Evolutionary conservation across 495 filamentous ascomycete species (phyloP).

Genomic region (Schizothecium vesticola): DNA sequence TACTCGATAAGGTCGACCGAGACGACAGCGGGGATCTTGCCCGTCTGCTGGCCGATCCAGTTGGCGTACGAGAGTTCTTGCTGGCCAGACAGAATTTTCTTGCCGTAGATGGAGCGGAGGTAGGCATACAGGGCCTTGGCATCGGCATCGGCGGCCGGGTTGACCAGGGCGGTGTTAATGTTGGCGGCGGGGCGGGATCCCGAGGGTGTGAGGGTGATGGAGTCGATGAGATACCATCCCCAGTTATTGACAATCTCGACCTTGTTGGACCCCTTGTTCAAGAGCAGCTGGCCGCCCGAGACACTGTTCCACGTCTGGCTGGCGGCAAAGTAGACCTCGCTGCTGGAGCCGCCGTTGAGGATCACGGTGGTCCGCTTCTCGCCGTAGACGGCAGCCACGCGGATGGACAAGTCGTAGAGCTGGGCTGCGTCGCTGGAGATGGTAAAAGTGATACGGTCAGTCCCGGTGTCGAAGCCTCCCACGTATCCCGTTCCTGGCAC

Average conservation of each 20-base stretch:
- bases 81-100: conserved; percentile 45
- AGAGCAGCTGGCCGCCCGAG: conserved; percentile 38
- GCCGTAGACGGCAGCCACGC: conserved; percentile 38
- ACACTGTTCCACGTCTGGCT: conserved; percentile 23
- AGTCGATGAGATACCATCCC: conserved; percentile 46
- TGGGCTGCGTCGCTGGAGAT: conserved; percentile 22
- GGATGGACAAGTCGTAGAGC: conserved; percentile 39
- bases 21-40: conserved; percentile 43
- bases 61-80: conserved; percentile 34
- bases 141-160: conserved; percentile 22
- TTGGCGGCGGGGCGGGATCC: conserved; percentile 33
- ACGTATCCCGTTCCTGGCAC: conserved; percentile 39
- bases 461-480: conserved; percentile 32
- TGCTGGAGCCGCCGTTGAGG: conserved; percentile 36
- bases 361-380: conserved; percentile 37
- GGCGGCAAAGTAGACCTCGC: conserved; percentile 35
- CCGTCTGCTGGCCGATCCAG: conserved; percentile 36
- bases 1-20: conserved; percentile 46
- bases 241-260: conserved; percentile 43
- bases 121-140: conserved; percentile 31
- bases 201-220: conserved; percentile 34
- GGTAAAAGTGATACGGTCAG: conserved; percentile 39
- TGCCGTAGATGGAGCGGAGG: conserved; percentile 40
- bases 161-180: conserved; percentile 28
- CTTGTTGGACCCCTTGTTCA: conserved; percentile 39